Evolutionary conservation across 352 stramenopile genomes (phyloP).

Genomic region (Pythium oligandrum): DNA sequence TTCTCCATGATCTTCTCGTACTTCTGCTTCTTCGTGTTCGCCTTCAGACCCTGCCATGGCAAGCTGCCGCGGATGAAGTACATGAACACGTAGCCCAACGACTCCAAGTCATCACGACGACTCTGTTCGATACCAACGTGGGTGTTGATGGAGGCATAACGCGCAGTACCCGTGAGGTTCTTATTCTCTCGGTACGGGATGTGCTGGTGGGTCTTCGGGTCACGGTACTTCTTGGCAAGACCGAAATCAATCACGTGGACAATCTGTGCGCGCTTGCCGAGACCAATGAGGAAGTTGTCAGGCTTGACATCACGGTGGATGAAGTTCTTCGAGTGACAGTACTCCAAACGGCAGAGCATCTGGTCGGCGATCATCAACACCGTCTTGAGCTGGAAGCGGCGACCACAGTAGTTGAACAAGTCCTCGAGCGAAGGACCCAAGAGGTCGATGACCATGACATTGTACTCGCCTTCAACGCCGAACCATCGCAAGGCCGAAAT

Average conservation of each 20-base stretch:
- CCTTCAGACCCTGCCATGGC: conserved; percentile 98
- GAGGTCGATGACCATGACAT: conserved; percentile 99
- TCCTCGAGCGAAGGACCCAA: conserved; percentile 93
- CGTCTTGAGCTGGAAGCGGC: conserved; percentile 93
- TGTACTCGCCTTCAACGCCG: conserved; percentile 99
- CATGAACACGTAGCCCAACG: conserved; percentile 94
- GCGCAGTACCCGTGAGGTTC: conserved; percentile 93
- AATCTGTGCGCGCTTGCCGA: conserved; percentile 84
- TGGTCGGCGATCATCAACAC: conserved; percentile 93
- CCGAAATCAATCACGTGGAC: conserved; percentile 88
- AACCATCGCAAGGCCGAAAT: conserved; percentile 99
- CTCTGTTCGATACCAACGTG: conserved; percentile 98
- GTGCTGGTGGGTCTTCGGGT: conserved; percentile 87
- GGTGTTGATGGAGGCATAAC: conserved; percentile 99
- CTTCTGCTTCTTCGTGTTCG: conserved; percentile 93
- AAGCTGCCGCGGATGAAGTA: conserved; percentile 94
- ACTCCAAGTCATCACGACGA: conserved; percentile 96
- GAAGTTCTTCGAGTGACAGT: conserved; percentile 88
- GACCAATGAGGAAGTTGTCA: conserved; percentile 88
- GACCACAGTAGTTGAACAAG: conserved; percentile 87
- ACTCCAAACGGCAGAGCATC: conserved; percentile 81
- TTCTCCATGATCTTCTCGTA: conserved; percentile 99
- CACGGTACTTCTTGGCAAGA: conserved; percentile 88
- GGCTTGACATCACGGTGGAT: conserved; percentile 90
- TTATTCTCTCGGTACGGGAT: conserved; percentile 91